These are phyloP conservation scores for Magnaporthiopsis poae DNA, from an alignment of 2,329 filamentous ascomycete species.

Conservation along the genomic window DNA sequence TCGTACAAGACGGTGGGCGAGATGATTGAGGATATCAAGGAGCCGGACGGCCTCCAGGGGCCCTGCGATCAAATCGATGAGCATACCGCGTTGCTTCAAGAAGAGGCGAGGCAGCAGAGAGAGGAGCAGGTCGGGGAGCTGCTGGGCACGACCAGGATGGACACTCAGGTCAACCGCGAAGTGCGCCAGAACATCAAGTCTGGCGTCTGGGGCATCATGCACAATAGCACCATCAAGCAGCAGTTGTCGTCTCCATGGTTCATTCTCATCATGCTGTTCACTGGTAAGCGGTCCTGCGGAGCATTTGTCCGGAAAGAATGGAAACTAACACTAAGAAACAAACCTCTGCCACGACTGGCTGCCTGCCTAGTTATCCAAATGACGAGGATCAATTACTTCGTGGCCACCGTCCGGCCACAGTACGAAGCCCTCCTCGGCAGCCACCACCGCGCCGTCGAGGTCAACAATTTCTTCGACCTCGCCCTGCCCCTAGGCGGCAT, in stretches of 20 bases:
- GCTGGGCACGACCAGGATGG: constrained; percentile 52
- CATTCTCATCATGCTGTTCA: constrained; percentile 72
- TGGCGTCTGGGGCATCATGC: constrained; percentile 80
- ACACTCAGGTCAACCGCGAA: constrained; percentile 56
- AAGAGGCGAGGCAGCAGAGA: constrained; percentile 49
- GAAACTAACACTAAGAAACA: background rate
- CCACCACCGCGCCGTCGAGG: constrained; percentile 47
- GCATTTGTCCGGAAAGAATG: background rate
- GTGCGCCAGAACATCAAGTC: constrained; percentile 59
- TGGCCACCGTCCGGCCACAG: constrained; percentile 74
- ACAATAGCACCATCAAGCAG: constrained; percentile 57
- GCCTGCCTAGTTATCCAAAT: constrained; percentile 48
- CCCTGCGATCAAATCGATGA: constrained; percentile 46
- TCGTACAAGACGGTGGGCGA: constrained; percentile 82
- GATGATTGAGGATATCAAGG: constrained; percentile 63
- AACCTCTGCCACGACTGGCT: background rate
- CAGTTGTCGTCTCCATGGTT: constrained; percentile 81
- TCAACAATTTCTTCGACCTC: constrained; percentile 77
- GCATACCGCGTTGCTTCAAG: constrained; percentile 42
- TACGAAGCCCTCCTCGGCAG: constrained; percentile 66
- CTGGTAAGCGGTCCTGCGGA: constrained; percentile 30
- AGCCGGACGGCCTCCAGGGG: constrained; percentile 21
- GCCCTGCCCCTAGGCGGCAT: constrained; percentile 73
- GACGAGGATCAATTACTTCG: constrained; percentile 84
- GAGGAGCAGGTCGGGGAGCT: constrained; percentile 64